Base-by-base conservation (phyloP, 2,329 filamentous ascomycete genomes). In the Pseudogymnoascus sp. region DNA sequence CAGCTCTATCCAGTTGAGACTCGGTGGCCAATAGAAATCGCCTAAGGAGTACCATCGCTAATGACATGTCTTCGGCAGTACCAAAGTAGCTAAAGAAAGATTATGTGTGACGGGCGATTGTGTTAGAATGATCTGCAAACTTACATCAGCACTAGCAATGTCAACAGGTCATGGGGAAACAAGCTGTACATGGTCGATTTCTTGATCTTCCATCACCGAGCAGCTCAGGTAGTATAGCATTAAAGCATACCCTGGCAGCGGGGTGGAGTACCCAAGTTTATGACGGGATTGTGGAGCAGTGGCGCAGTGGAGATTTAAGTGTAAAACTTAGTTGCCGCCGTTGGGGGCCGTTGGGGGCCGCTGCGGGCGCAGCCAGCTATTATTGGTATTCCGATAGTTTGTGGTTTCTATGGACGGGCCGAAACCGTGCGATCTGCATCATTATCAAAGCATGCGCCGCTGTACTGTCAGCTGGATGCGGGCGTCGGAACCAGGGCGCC, bases 61-160 rank as follows among this genome's bases (percentile, higher is more conserved):
- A 56, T 33, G 50, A 15, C 26, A 56, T 35, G 35, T 56, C 11
- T 21, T 11, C 29, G 26, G 11, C 33, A 10, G 29, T 21, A 21
- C 5, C 50, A 7, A 33, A 4, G 50, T 35, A 56, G 29, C n/a
- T 19, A n/a, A 10, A 21, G 10, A 4, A 33, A n/a, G 50, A 56
- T 56, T 5, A 2, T 15, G 29, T 21, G 29, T 35, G 29, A 21
- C 33, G 29, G 10, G 4, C 6, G 29, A 56, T 33, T 15, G 17
- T 35, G 29, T 15, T 21, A 4, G 9, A 56, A 19, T 15, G 50
- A 56, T 35, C 29, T 33, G 50, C 29, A 56, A 56, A 56, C 50
- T 56, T 56, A 56, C 29, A 56, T 56, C 29, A 56, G 50, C 50
- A 56, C 50, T 56, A 56, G 50, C 6, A 56, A 56, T 7, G 29